Evolutionary conservation across 768 basidiomycete species (phyloP).

Genomic region (Daedaleopsis sinensis): DNA sequence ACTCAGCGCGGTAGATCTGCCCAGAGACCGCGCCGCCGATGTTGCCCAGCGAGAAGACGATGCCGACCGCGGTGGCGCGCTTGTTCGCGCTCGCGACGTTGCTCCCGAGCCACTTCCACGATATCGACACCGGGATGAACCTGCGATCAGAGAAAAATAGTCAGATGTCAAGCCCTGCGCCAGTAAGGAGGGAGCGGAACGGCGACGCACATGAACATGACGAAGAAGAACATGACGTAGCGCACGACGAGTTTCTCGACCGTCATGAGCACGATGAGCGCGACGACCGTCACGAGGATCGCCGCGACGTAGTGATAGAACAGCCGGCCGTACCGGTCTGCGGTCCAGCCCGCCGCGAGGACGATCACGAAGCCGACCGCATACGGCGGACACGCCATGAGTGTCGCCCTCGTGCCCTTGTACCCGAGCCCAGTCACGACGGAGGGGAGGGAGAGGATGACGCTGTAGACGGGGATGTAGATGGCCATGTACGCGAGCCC

Average conservation of each 20-base stretch:
- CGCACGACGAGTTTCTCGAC: constrained; percentile 31
- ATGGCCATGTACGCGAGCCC: constrained; percentile 46
- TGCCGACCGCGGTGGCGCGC: constrained; percentile 35
- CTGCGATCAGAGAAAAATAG: constrained; percentile 3
- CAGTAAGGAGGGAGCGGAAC: neutral
- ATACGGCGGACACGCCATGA: constrained; percentile 59
- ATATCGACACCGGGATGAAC: constrained; percentile 34
- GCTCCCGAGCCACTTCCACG: constrained; percentile 31
- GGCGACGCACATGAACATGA: constrained; percentile 35
- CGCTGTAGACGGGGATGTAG: constrained; percentile 47
- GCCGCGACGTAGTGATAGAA: constrained; percentile 30
- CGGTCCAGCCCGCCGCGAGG: constrained; percentile 26
- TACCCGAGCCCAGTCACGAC: constrained; percentile 69
- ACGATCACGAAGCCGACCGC: constrained; percentile 37
- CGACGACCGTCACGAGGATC: constrained; percentile 25
- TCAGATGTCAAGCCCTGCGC: neutral
- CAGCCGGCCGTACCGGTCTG: constrained; percentile 27
- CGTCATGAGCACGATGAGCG: constrained; percentile 35
- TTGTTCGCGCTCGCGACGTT: constrained; percentile 33
- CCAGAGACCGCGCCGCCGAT: constrained; percentile 35
- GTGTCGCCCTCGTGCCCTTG: constrained; percentile 54
- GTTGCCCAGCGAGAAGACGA: constrained; percentile 37
- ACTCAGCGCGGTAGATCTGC: constrained; percentile 34
- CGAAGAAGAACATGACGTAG: constrained; percentile 38
- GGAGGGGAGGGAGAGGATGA: constrained; percentile 65